Base-by-base conservation (phyloP, 257 asterid species). In the Scutellaria minor region DNA sequence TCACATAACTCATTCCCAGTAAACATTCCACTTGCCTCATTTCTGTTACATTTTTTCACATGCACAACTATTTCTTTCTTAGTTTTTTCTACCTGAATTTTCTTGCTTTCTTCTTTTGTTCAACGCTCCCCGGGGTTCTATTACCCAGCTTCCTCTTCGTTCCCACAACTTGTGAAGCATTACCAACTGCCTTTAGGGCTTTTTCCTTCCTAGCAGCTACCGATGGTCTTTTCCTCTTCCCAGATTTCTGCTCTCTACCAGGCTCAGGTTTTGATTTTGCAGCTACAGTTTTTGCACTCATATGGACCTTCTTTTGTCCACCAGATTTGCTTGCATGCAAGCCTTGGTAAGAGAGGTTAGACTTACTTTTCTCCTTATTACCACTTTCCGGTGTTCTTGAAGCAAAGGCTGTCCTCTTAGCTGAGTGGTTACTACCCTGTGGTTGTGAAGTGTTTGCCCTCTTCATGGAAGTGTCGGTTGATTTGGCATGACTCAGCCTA, bases 141-240 rank as follows among this genome's bases (percentile, higher is more conserved):
- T 79, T 79, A 31, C 85, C 85, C 7, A 79, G 47, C 84, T 92
- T 92, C 71, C 96, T 78, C 70, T 95, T 95, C 0, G 77, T 71
- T 67, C 98, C 99, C 37, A 55, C 72, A 67, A 74, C 74, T 76
- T 83, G 73, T 1, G 77, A 27, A 73, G 79, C 72, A 24, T 53
- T 80, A 39, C 37, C 37, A 0, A 86, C 82, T 35, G 76, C 85
- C 48, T 61, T 76, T 20, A 68, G 80, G 9, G 82, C 84, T 53
- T 80, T 79, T 40, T 82, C 89, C 83, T 91, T 88, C 75, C 99
- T 82, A 55, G 96, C 97, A 74, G 95, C 95, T 70, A 94, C 97
- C 0, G 97, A 68, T 35, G 97, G 99, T 64, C 97, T 79, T 81
- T 95, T 95, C 58, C 73, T 77, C 58, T 45, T 64, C 37, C 74